Conservation (phyloP, 2,329 filamentous ascomycete genomes). For the Nothomitra cinnamomea region DNA sequence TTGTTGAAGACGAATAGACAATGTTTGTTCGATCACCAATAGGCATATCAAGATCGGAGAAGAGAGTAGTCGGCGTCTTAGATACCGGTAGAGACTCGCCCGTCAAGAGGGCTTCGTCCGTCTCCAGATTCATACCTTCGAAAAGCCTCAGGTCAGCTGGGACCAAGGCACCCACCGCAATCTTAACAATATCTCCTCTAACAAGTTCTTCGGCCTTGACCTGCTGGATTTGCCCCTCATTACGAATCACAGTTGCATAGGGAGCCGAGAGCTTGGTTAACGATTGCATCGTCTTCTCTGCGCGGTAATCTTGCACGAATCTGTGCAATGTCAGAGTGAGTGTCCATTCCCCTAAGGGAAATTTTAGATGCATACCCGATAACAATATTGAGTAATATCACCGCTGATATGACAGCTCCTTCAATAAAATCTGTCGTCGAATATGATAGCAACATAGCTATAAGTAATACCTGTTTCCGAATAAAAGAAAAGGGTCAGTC, state of each 20-base stretch:
- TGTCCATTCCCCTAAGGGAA: too few species aligned
- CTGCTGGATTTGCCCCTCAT: slow-evolving; percentile 32
- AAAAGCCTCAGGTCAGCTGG: slow-evolving; percentile 44
- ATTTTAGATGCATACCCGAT: slow-evolving; percentile 24
- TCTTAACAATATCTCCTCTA: slow-evolving; percentile 45
- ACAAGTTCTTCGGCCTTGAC: slow-evolving; percentile 43
- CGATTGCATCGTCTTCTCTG: slow-evolving; percentile 42
- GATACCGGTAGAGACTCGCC: slow-evolving; percentile 55
- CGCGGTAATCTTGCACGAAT: slow-evolving; percentile 42
- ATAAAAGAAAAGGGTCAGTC: slow-evolving; percentile 8
- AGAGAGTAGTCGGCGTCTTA: slow-evolving; percentile 42
- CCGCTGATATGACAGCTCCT: slow-evolving; percentile 38
- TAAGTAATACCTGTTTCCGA: slow-evolving; percentile 27
- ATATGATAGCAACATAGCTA: slow-evolving; percentile 40
- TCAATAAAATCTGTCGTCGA: slow-evolving; percentile 43
- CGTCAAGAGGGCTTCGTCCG: slow-evolving; percentile 59
- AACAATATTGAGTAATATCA: slow-evolving; percentile 40
- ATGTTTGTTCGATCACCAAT: slow-evolving; percentile 56
- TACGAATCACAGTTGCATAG: slow-evolving; percentile 35
- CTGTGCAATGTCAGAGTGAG: not conserved
- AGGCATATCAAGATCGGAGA: slow-evolving; percentile 31
- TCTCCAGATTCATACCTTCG: slow-evolving; percentile 54
- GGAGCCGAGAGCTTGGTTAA: slow-evolving; percentile 38
- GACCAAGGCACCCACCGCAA: slow-evolving; percentile 49
- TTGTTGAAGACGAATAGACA: slow-evolving; percentile 53